Percentiles rank a stretch among this genome's conserved stretches.
phyloP scores from a whole-genome alignment of 768 basidiomycete genomes.

The Kwoniella sp. region DNA sequence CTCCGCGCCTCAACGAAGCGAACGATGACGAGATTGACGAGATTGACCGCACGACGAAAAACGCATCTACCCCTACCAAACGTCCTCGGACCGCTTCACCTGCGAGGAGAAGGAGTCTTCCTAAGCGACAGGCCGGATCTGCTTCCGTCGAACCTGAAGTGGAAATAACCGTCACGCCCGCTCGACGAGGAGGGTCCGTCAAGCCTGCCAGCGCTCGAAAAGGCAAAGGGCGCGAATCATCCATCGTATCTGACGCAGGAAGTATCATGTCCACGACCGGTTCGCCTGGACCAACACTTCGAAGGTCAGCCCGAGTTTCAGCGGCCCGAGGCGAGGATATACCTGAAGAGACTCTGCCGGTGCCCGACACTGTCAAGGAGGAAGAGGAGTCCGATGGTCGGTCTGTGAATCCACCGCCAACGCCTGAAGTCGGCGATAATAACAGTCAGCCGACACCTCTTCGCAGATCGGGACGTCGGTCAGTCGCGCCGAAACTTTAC shows the following conservation, averaged over 20 bases:
- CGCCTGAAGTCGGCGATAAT: not conserved
- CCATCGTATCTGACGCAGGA: slow-evolving; percentile 10
- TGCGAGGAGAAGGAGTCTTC: not conserved
- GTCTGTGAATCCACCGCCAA: not conserved
- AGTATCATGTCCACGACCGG: not conserved
- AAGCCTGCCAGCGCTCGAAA: slow-evolving; percentile 11
- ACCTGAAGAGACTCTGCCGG: slow-evolving; percentile 1
- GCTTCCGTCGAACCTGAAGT: slow-evolving; percentile 16
- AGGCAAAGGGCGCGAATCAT: slow-evolving; percentile 18
- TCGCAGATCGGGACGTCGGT: slow-evolving; percentile 7
- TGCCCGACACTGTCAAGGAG: slow-evolving; percentile 7
- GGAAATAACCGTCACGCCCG: slow-evolving; percentile 4
- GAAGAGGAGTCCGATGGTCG: not conserved
- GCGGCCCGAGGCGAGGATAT: slow-evolving; percentile 11
- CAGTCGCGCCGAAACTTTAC: not conserved
- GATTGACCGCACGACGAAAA: slow-evolving; percentile 1
- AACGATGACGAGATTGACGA: slow-evolving; percentile 7
- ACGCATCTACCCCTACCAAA: slow-evolving; percentile 9
- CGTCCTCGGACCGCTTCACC: not conserved
- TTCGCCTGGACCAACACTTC: slow-evolving; percentile 10
- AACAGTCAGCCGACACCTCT: not conserved
- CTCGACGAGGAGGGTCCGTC: slow-evolving; percentile 4
- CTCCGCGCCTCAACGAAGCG: slow-evolving; percentile 1
- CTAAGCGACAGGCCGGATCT: slow-evolving; percentile 1
- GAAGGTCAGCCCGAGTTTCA: slow-evolving; percentile 19